phyloP scores from a whole-genome alignment of 179 eudicot genomes.

The Patellifolia procumbens region DNA sequence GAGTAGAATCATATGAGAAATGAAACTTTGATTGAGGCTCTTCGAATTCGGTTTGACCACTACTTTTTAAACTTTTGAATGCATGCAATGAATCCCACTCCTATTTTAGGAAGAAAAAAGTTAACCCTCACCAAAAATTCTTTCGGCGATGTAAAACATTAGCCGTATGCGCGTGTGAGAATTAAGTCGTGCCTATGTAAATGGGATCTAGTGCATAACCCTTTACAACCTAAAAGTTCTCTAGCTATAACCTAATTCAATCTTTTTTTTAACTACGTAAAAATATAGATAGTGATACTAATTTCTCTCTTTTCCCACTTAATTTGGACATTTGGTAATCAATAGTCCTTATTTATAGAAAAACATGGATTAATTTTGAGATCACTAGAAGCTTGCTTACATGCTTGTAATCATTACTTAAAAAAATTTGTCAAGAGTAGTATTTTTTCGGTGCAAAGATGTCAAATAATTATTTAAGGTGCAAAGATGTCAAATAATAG shows the following conservation, averaged over 20 bases:
- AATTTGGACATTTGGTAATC: neutral
- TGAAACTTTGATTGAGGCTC: neutral
- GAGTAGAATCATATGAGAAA: neutral
- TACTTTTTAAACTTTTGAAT: neutral
- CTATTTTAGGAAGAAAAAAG: neutral
- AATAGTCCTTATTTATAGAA: neutral
- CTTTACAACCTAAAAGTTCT: slow-evolving; percentile 4
- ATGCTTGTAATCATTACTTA: too few species aligned
- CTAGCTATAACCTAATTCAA: neutral
- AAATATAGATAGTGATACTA: neutral
- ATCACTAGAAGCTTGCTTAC: too few species aligned
- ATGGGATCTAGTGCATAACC: slow-evolving; percentile 7
- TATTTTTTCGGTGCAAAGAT: too few species aligned
- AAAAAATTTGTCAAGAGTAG: too few species aligned
- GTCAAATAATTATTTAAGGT: too few species aligned
- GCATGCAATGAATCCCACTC: neutral
- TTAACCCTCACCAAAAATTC: neutral
- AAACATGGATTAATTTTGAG: neutral
- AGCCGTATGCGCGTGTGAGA: slow-evolving; percentile 5
- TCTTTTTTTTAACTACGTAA: neutral
- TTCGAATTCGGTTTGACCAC: slow-evolving; percentile 9
- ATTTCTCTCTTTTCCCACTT: neutral
- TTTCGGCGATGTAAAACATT: slow-evolving; percentile 16
- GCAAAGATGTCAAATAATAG: too few species aligned
- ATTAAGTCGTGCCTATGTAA: slow-evolving; percentile 11